Conservation (phyloP, 2,329 filamentous ascomycete genomes). For the Venturiaceae sp. region DNA sequence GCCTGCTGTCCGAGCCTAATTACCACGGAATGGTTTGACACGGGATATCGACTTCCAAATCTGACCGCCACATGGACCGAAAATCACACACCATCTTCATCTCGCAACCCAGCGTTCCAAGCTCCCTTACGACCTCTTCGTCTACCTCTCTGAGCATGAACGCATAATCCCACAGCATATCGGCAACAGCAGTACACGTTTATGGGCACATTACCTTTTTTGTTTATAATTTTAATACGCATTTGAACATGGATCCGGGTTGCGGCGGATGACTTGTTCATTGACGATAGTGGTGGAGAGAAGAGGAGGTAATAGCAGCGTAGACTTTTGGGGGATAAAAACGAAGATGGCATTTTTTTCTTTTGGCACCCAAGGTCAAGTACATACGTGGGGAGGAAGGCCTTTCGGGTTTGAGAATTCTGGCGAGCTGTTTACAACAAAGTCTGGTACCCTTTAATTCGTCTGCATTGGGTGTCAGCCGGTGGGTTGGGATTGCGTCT, state of each 20-base stretch:
- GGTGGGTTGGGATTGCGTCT: background rate
- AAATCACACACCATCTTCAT: background rate
- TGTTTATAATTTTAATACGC: slow-evolving; percentile 8
- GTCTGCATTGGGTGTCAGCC: slow-evolving; percentile 6
- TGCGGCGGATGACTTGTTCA: background rate
- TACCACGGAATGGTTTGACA: background rate
- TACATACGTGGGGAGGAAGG: background rate
- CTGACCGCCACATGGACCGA: background rate
- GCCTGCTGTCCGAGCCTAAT: slow-evolving; percentile 5
- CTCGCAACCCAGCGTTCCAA: background rate
- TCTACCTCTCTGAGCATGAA: background rate
- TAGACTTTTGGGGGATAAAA: background rate
- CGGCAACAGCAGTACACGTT: background rate
- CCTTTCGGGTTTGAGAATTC: background rate
- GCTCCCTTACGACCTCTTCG: background rate
- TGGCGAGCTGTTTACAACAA: background rate
- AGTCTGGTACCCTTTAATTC: slow-evolving; percentile 3
- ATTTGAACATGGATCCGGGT: background rate
- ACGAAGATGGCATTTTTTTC: background rate
- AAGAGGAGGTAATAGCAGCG: background rate
- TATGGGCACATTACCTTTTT: background rate
- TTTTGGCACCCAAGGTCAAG: background rate
- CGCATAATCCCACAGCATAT: background rate
- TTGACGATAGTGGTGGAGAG: too few species aligned
- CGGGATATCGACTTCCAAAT: background rate